phyloP scores from a whole-genome alignment of 352 stramenopile species.

The Phytophthora uliginosa region DNA sequence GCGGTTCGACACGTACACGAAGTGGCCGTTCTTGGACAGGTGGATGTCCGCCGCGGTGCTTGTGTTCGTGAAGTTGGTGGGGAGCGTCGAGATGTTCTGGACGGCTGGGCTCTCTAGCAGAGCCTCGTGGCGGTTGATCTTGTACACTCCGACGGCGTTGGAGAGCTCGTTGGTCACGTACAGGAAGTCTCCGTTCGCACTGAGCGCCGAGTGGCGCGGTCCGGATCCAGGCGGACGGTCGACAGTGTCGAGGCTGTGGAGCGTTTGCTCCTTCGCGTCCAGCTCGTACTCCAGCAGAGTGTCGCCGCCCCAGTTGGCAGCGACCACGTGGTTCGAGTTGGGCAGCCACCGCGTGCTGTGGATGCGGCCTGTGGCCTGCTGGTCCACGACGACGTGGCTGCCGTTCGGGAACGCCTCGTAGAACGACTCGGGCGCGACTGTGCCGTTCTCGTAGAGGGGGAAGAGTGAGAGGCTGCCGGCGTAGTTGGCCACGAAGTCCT shows the following conservation, averaged over 20 bases:
- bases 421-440: conserved; percentile 35
- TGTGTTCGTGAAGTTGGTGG: conserved; percentile 26
- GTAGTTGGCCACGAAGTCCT: conserved; percentile 69
- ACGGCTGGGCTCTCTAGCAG: conserved; percentile 34
- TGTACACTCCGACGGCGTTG: conserved; percentile 61
- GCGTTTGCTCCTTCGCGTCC: conserved; percentile 33
- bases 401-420: conserved; percentile 46
- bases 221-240: conserved; percentile 42
- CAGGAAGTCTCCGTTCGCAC: conserved; percentile 45
- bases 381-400: conserved; percentile 35
- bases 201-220: conserved; percentile 62
- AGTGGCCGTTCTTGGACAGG: conserved; percentile 50
- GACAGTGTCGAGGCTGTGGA: conserved; percentile 31
- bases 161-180: conserved; percentile 66
- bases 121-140: conserved; percentile 25
- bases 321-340: conserved; percentile 42
- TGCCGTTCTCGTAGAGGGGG: conserved; percentile 49
- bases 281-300: conserved; percentile 55
- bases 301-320: conserved; percentile 60
- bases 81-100: conserved; percentile 60
- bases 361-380: conserved; percentile 53
- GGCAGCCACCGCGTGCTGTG: conserved; percentile 68
- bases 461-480: conserved; percentile 61
- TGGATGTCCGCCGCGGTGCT: conserved; percentile 49
- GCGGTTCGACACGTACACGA: conserved; percentile 67